Evolutionary conservation across 2,329 filamentous ascomycete species (phyloP), one percentile per base, ranked within the genome.

Genomic region (Exophiala mesophila): DNA sequence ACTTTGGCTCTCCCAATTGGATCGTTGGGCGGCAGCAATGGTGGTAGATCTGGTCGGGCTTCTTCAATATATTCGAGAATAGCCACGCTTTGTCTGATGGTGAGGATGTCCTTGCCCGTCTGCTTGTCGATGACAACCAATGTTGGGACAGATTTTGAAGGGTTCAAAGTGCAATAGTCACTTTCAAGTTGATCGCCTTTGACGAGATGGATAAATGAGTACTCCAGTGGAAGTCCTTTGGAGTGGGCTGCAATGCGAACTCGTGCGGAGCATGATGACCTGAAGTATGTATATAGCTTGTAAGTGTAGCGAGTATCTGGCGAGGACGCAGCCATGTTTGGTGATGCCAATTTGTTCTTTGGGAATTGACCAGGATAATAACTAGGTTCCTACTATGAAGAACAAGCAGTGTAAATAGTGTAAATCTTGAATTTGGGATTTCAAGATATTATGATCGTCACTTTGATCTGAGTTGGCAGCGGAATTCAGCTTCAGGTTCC

Each of bases 61-160:
- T 82, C 78, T 35, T 82, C 78, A 2, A 83, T 67, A 48, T 75
- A 83, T 54, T 82, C 78, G 3, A 83, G 65, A 0, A 77, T 77
- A 2, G 79, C 74, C 24, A 79, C 57, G 3, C 76, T 80, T 54
- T 80, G 77, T 3, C 69, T 71, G 20, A 76, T 53, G 15, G 39
- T 70, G n/a, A 61, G 63, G 28, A 76, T 62, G 15, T 56, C 52
- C 0, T 48, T 21, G 12, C 49, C 49, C 3, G 51, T 53, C 1
- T 53, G 41, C 9, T 20, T 47, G 2, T 59, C 42, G 4, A 62
- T 59, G 44, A 67, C 57, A 15, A 74, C 57, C 18, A 82, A 69
- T 1, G 77, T 68, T 0, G 78, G 77, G 2, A 82, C 73, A 3
- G 71, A 69, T 36, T 59, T 63, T 2, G 71, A 76, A 0, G 78